Conservation (phyloP, 192 early-diverging fungal genomes). For the Mortierella hygrophila region DNA sequence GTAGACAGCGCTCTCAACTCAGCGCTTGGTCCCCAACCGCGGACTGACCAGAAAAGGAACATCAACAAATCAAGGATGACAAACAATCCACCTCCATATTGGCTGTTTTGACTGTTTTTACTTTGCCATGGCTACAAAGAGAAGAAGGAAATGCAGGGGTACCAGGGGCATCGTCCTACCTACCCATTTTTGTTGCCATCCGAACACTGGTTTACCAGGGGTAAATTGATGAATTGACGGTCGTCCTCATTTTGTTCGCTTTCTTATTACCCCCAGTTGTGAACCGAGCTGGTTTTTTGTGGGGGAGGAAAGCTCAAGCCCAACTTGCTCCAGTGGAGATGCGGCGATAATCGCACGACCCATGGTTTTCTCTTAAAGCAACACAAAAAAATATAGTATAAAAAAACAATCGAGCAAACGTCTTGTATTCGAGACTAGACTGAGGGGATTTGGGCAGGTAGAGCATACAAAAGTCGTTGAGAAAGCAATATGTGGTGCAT, state of each 20-base stretch:
- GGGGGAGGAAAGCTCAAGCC: not conserved
- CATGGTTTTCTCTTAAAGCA: not conserved
- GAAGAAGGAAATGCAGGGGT: not conserved
- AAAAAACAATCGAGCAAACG: not conserved
- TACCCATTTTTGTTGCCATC: not conserved
- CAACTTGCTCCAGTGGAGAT: not conserved
- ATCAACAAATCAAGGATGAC: not conserved
- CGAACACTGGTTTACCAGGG: not conserved
- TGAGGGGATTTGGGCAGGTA: not conserved
- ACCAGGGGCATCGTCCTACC: not conserved
- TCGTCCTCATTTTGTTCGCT: not conserved
- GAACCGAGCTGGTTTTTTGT: not conserved
- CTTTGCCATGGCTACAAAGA: not conserved
- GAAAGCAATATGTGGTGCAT: not conserved
- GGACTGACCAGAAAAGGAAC: not conserved
- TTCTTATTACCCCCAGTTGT: not conserved
- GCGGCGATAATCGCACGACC: not conserved
- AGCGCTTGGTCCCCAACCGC: not conserved
- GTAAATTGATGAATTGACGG: not conserved
- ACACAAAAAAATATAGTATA: not conserved
- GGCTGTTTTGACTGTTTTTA: not conserved
- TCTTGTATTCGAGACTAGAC: not conserved
- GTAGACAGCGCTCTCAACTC: not conserved
- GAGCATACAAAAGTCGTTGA: not conserved
- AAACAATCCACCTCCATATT: not conserved